Conservation (phyloP, 2,329 filamentous ascomycete species). For the Phaeophleospora eucalypticola region DNA sequence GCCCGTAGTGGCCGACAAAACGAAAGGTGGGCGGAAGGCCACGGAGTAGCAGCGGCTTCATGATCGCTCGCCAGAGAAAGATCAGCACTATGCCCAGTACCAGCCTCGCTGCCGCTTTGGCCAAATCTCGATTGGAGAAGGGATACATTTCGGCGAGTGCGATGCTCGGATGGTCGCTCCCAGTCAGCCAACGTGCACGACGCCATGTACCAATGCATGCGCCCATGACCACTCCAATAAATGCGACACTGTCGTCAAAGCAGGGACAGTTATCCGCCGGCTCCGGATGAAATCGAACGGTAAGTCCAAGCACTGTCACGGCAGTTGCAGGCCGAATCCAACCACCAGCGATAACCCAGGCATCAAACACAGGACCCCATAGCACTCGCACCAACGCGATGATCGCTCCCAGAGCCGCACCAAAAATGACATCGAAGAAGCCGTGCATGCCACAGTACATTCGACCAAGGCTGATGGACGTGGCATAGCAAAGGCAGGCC, state of each 20-base stretch:
- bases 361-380: slow-evolving; percentile 59
- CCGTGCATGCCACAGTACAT: slow-evolving; percentile 99
- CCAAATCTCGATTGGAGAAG: slow-evolving; percentile 58
- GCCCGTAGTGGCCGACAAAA: slow-evolving; percentile 71
- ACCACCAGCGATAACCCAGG: slow-evolving; percentile 63
- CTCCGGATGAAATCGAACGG: slow-evolving; percentile 70
- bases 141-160: slow-evolving; percentile 20
- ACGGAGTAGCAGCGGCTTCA: slow-evolving; percentile 78
- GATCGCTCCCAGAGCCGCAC: slow-evolving; percentile 69
- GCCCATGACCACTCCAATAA: slow-evolving; percentile 85
- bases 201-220: slow-evolving; percentile 81
- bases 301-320: slow-evolving; percentile 64
- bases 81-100: slow-evolving; percentile 76
- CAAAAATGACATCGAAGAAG: slow-evolving; percentile 83
- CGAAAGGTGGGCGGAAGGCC: slow-evolving; percentile 82
- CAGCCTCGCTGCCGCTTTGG: slow-evolving; percentile 62
- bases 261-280: slow-evolving; percentile 96
- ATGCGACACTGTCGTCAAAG: slow-evolving; percentile 93
- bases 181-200: slow-evolving; percentile 40
- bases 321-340: slow-evolving; percentile 63
- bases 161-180: neutral
- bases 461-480: slow-evolving; percentile 84
- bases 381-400: slow-evolving; percentile 55
- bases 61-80: slow-evolving; percentile 83
- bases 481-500: slow-evolving; percentile 76